phyloP scores from a whole-genome alignment of 306 rosid species.

The Alnus rubra region DNA sequence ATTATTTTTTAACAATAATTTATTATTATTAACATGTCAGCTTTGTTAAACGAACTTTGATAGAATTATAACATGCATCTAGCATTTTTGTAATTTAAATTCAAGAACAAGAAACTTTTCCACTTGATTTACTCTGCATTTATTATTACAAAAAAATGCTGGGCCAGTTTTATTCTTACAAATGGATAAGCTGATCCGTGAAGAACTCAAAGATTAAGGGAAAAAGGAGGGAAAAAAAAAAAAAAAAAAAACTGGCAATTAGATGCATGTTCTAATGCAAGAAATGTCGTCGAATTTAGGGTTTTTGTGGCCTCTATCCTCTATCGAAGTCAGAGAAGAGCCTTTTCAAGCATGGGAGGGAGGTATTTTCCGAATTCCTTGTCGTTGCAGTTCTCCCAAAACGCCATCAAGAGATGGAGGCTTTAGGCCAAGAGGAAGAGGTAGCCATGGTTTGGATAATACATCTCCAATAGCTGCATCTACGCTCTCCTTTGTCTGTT shows the following conservation, averaged over 20 bases:
- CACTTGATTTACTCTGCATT: too few species aligned
- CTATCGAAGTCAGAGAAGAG: neutral
- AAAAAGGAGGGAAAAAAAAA: neutral
- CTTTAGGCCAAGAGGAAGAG: slow-evolving; percentile 85
- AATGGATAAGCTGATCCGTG: too few species aligned
- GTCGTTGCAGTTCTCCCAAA: slow-evolving; percentile 71
- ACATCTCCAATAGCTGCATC: slow-evolving; percentile 89
- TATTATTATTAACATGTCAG: too few species aligned
- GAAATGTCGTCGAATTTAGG: slow-evolving; percentile 69
- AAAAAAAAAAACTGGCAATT: slow-evolving; percentile 24
- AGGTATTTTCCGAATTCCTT: slow-evolving; percentile 76
- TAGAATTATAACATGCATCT: too few species aligned
- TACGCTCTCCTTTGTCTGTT: slow-evolving; percentile 85
- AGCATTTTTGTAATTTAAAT: too few species aligned
- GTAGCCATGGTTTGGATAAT: slow-evolving; percentile 83
- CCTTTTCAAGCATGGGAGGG: slow-evolving; percentile 55
- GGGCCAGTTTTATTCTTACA: too few species aligned
- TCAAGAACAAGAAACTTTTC: too few species aligned
- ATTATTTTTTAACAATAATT: too few species aligned
- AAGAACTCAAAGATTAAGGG: neutral
- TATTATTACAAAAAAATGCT: too few species aligned
- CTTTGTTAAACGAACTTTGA: too few species aligned
- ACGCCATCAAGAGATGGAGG: slow-evolving; percentile 78
- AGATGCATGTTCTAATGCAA: slow-evolving; percentile 32
- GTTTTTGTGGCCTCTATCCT: slow-evolving; percentile 23